Evolutionary conservation across 1,284 basidiomycete genomes (phyloP).

Genomic region (Leccinum griseonigrum): DNA sequence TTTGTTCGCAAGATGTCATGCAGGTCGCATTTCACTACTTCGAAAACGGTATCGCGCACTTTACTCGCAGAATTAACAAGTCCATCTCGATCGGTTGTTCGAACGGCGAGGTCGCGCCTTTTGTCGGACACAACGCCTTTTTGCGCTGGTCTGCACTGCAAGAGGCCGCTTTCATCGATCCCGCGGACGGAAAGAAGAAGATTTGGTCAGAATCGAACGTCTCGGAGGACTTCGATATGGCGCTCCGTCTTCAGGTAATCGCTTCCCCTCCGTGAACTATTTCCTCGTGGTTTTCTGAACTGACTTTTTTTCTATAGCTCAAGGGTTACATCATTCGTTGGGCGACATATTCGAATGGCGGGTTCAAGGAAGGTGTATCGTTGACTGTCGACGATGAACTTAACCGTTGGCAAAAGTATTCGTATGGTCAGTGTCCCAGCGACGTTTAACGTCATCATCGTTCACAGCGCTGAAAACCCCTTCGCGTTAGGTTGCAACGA

Average conservation of each 20-base stretch:
- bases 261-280: not conserved
- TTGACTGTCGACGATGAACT: conserved; percentile 79
- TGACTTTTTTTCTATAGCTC: conserved; percentile 32
- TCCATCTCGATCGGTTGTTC: conserved; percentile 73
- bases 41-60: conserved; percentile 83
- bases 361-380: conserved; percentile 86
- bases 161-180: conserved; percentile 72
- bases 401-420: conserved; percentile 87
- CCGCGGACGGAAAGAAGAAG: conserved; percentile 54
- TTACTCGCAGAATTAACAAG: conserved; percentile 76
- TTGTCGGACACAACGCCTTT: conserved; percentile 88
- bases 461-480: conserved; percentile 1
- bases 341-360: conserved; percentile 80
- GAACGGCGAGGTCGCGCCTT: conserved; percentile 81
- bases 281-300: not conserved
- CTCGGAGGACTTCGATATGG: conserved; percentile 87
- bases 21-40: conserved; percentile 85
- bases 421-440: conserved; percentile 57
- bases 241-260: conserved; percentile 53
- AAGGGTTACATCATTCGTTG: conserved; percentile 68
- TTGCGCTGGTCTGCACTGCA: conserved; percentile 85
- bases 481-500: conserved; percentile 53
- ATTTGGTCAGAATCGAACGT: conserved; percentile 88
- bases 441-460: not conserved
- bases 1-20: conserved; percentile 58